Percentiles rank a stretch among this genome's conserved stretches.
Conservation (phyloP, 2,329 filamentous ascomycete genomes). For the Mollisiaceae sp. region DNA sequence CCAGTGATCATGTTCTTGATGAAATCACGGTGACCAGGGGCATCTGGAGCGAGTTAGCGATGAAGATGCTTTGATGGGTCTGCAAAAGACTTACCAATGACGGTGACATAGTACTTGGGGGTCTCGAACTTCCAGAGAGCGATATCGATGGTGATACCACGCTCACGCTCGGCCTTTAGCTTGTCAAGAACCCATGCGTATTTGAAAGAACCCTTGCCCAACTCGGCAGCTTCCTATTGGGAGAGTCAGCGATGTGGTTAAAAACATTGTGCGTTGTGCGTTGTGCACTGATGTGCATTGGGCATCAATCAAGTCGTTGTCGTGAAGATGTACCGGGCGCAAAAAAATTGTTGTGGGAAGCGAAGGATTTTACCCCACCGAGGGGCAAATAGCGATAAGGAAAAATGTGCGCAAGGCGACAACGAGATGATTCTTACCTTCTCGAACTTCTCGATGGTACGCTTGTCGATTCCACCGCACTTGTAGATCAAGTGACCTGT, state of each 20-base stretch:
- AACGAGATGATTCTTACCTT: conserved; percentile 69
- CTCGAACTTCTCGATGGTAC: conserved; percentile 99
- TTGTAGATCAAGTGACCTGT: conserved; percentile 99
- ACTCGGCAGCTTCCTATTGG: conserved; percentile 90
- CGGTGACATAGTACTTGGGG: conserved; percentile 95
- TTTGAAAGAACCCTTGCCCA: conserved; percentile 99
- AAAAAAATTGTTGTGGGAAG: conserved; percentile 36
- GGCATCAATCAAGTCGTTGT: conserved; percentile 27
- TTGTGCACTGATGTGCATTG: conserved; percentile 22
- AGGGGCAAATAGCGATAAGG: conserved; percentile 42
- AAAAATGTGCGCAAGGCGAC: conserved; percentile 24
- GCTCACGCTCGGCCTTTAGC: conserved; percentile 99
- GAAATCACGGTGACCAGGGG: conserved; percentile 99
- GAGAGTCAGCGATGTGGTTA: conserved; percentile 30
- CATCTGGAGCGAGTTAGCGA: conserved; percentile 61
- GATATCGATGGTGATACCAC: conserved; percentile 99
- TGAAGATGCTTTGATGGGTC: not conserved
- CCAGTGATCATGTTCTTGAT: conserved; percentile 99
- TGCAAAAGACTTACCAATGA: conserved; percentile 75
- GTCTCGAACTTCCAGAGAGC: conserved; percentile 99
- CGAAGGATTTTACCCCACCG: conserved; percentile 40
- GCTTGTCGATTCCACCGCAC: conserved; percentile 99
- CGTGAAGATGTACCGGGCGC: conserved; percentile 30
- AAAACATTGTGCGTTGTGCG: conserved; percentile 27
- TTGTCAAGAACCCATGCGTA: conserved; percentile 99